Conservation (phyloP, 2,329 filamentous ascomycete genomes). For the Talaromyces amestolkiae region DNA sequence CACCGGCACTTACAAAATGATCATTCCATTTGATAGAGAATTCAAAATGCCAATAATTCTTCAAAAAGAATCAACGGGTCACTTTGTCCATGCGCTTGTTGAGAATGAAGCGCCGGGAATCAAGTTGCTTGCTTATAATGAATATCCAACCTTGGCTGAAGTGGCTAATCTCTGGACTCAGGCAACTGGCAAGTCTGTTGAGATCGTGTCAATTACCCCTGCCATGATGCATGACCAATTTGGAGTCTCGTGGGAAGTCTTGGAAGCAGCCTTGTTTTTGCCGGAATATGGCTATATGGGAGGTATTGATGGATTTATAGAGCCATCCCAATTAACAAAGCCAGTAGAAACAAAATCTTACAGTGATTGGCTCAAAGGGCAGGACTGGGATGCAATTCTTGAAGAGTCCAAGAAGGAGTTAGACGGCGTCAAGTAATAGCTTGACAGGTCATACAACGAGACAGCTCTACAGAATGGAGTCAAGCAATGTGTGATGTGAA, state of each 20-base stretch:
- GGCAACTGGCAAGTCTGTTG: slow-evolving; percentile 38
- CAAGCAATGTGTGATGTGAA: neutral
- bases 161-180: slow-evolving; percentile 36
- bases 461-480: neutral
- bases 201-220: slow-evolving; percentile 29
- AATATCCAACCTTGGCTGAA: slow-evolving; percentile 35
- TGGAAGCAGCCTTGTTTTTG: slow-evolving; percentile 38
- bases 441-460: neutral
- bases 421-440: neutral
- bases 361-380: slow-evolving; percentile 25
- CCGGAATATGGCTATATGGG: slow-evolving; percentile 43
- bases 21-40: slow-evolving; percentile 9
- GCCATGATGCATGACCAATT: slow-evolving; percentile 34
- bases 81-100: slow-evolving; percentile 14
- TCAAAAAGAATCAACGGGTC: neutral
- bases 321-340: slow-evolving; percentile 39
- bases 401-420: neutral
- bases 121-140: slow-evolving; percentile 20
- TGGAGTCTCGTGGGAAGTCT: slow-evolving; percentile 33
- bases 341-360: slow-evolving; percentile 17
- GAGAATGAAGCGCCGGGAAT: slow-evolving; percentile 13
- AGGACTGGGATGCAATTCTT: slow-evolving; percentile 23
- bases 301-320: slow-evolving; percentile 26
- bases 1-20: slow-evolving; percentile 5
- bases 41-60: slow-evolving; percentile 10